Evolutionary conservation across 441 rosid species (phyloP).

Genomic region (Adansonia gregorii): DNA sequence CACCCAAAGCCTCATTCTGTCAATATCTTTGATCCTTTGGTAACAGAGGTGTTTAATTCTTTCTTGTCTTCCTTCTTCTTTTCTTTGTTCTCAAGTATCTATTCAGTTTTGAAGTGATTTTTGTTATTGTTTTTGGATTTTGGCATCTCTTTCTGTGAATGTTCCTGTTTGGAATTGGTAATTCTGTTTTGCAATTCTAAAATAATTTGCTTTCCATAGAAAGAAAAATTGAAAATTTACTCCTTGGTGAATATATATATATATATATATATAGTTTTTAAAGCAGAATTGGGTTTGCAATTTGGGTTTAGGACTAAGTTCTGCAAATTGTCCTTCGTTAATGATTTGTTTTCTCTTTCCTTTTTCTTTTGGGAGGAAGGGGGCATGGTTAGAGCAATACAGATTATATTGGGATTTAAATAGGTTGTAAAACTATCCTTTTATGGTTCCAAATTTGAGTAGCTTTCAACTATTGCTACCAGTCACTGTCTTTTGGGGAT

Average conservation of each 20-base stretch:
- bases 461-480: conserved; percentile 2
- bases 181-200: background rate
- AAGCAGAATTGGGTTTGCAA: background rate
- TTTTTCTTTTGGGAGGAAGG: background rate
- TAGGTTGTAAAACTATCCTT: background rate
- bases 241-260: background rate
- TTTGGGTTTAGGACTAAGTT: background rate
- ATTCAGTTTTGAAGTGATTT: background rate
- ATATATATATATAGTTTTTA: background rate
- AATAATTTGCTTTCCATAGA: background rate
- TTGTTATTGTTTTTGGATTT: background rate
- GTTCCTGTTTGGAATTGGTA: background rate
- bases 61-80: background rate
- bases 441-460: conserved; percentile 13
- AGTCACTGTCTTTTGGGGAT: background rate
- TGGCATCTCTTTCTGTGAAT: background rate
- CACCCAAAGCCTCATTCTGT: background rate
- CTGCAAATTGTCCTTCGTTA: background rate
- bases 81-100: background rate
- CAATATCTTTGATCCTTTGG: conserved; percentile 9
- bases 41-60: conserved; percentile 17
- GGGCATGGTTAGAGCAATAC: background rate
- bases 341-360: background rate
- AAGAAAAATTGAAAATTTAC: background rate
- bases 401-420: background rate